phyloP scores from a whole-genome alignment of 2,329 filamentous ascomycete genomes.

The Cladosporium sp. region DNA sequence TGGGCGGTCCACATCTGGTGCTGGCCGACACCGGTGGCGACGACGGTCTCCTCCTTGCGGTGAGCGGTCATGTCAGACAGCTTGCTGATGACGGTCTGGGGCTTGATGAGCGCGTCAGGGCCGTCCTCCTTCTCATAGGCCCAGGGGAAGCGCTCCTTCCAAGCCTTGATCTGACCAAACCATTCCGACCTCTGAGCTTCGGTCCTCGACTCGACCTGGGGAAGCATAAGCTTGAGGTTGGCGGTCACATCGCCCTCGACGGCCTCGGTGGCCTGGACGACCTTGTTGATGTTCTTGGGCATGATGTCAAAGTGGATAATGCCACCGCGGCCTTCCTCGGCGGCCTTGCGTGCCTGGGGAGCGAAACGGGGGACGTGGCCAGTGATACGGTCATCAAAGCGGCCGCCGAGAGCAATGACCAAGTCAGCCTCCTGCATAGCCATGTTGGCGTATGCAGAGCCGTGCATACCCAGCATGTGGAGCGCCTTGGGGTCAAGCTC shows the following conservation, averaged over 20 bases:
- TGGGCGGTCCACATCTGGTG: slow-evolving; percentile 99
- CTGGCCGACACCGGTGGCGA: slow-evolving; percentile 91
- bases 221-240: slow-evolving; percentile 73
- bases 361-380: slow-evolving; percentile 79
- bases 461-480: slow-evolving; percentile 99
- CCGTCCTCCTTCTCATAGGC: slow-evolving; percentile 72
- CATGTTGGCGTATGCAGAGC: slow-evolving; percentile 95
- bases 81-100: slow-evolving; percentile 86
- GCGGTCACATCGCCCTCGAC: slow-evolving; percentile 86
- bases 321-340: slow-evolving; percentile 78
- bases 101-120: slow-evolving; percentile 79
- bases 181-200: slow-evolving; percentile 71
- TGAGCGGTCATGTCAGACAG: slow-evolving; percentile 78
- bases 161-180: slow-evolving; percentile 83
- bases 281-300: slow-evolving; percentile 99
- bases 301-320: slow-evolving; percentile 98
- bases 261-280: slow-evolving; percentile 92
- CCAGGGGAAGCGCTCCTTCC: slow-evolving; percentile 90
- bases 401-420: slow-evolving; percentile 87
- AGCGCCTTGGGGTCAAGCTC: slow-evolving; percentile 91
- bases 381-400: slow-evolving; percentile 96
- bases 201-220: slow-evolving; percentile 60
- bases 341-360: slow-evolving; percentile 79
- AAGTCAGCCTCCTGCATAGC: slow-evolving; percentile 95
- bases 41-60: slow-evolving; percentile 79